Evolutionary conservation across 2,329 filamentous ascomycete species (phyloP).

Genomic region (Metarhizium anisopliae): DNA sequence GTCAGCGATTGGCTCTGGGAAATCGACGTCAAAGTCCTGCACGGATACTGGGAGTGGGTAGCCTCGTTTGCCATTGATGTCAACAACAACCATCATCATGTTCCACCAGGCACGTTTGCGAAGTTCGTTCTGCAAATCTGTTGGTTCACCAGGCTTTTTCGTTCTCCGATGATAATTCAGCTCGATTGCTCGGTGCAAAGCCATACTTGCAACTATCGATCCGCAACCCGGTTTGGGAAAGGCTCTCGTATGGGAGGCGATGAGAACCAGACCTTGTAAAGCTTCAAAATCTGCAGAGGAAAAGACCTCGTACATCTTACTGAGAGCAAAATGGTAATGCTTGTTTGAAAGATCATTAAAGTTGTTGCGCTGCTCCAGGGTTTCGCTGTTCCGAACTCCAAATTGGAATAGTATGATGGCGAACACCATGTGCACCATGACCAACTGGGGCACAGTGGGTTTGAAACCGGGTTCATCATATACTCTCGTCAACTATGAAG

Average conservation of each 20-base stretch:
- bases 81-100: slow-evolving; percentile 55
- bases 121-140: slow-evolving; percentile 61
- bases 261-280: slow-evolving; percentile 64
- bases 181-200: slow-evolving; percentile 63
- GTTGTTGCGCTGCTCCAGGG: slow-evolving; percentile 41
- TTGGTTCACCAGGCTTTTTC: slow-evolving; percentile 36
- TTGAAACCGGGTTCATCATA: slow-evolving; percentile 61
- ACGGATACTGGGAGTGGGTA: slow-evolving; percentile 65
- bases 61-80: slow-evolving; percentile 67
- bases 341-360: slow-evolving; percentile 60
- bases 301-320: slow-evolving; percentile 57
- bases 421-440: slow-evolving; percentile 71
- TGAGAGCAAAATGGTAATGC: slow-evolving; percentile 69
- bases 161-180: slow-evolving; percentile 66
- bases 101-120: slow-evolving; percentile 73
- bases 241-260: slow-evolving; percentile 62
- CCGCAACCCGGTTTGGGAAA: slow-evolving; percentile 74
- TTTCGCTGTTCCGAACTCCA: slow-evolving; percentile 57
- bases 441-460: slow-evolving; percentile 54
- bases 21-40: slow-evolving; percentile 71
- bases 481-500: slow-evolving; percentile 46
- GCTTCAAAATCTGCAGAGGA: slow-evolving; percentile 54
- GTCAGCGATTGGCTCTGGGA: slow-evolving; percentile 64
- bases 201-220: slow-evolving; percentile 56
- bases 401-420: slow-evolving; percentile 72